Evolutionary conservation across 345 rosid species (phyloP).

Genomic region (Odontarrhena argentea): DNA sequence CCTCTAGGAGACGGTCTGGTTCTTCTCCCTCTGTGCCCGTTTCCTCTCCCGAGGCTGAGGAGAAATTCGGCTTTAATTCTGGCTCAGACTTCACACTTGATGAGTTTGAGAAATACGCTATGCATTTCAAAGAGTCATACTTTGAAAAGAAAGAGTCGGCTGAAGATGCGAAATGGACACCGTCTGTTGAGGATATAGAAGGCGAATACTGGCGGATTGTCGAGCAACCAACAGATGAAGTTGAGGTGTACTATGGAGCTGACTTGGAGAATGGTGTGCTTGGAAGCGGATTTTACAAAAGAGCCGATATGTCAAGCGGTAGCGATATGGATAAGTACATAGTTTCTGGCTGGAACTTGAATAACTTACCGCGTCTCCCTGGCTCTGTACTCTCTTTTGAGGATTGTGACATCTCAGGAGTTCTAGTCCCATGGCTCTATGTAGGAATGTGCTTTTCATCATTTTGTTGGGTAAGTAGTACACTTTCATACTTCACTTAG

Average conservation of each 20-base stretch:
- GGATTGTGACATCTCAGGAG: constrained; percentile 92
- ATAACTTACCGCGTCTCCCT: constrained; percentile 87
- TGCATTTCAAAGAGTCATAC: constrained; percentile 66
- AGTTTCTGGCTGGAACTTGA: constrained; percentile 87
- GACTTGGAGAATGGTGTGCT: constrained; percentile 86
- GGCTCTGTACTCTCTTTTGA: constrained; percentile 92
- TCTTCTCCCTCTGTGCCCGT: constrained; percentile 53
- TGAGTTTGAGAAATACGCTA: constrained; percentile 68
- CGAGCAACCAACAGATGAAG: constrained; percentile 89
- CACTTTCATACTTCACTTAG: background rate
- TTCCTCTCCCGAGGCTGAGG: constrained; percentile 64
- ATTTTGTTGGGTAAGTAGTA: constrained; percentile 91
- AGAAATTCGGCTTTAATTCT: constrained; percentile 86
- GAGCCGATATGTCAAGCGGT: constrained; percentile 41
- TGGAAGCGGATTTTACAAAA: constrained; percentile 92
- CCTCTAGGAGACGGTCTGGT: constrained; percentile 51
- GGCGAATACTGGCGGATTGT: constrained; percentile 97
- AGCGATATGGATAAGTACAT: constrained; percentile 57
- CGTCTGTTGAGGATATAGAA: constrained; percentile 78
- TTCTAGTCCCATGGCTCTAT: constrained; percentile 94
- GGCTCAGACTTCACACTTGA: constrained; percentile 87
- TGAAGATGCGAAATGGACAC: constrained; percentile 47
- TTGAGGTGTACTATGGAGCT: constrained; percentile 98
- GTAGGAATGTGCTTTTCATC: constrained; percentile 97
- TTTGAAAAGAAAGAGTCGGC: constrained; percentile 51